Evolutionary conservation across 257 asterid genomes (phyloP).

Genomic region (Dorcoceras hygrometricum): DNA sequence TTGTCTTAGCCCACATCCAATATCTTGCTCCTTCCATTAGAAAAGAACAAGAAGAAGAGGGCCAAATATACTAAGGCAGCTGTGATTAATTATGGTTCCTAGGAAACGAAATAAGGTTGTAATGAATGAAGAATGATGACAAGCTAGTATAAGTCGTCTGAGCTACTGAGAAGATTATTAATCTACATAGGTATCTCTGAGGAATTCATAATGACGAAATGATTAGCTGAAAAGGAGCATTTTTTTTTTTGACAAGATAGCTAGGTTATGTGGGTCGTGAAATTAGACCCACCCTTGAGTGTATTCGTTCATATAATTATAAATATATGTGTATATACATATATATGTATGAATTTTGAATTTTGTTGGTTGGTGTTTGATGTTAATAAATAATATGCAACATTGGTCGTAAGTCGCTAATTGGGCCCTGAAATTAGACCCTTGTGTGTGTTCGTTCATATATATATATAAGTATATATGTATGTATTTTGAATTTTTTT

Average conservation of each 20-base stretch:
- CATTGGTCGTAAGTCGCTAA: too few relatives aligned
- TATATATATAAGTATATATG: too few relatives aligned
- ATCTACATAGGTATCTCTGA: conserved; percentile 27
- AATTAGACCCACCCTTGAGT: conserved; percentile 31
- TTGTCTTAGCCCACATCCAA: conserved; percentile 67
- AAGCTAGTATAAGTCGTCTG: conserved; percentile 36
- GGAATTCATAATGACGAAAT: conserved; percentile 28
- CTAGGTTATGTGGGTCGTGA: conserved; percentile 46
- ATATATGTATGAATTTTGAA: too few relatives aligned
- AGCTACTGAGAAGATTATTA: conserved; percentile 27
- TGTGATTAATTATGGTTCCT: conserved; percentile 1
- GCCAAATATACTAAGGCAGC: conserved; percentile 4
- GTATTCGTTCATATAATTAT: too few relatives aligned
- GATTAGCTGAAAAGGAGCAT: conserved; percentile 31
- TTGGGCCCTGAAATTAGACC: too few relatives aligned
- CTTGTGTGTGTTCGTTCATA: too few relatives aligned
- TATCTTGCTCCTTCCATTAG: conserved; percentile 66
- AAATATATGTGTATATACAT: too few relatives aligned
- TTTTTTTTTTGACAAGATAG: conserved; percentile 29
- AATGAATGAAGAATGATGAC: conserved; percentile 19
- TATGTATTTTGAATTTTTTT: too few relatives aligned
- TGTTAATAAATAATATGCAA: too few relatives aligned
- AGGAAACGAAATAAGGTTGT: conserved; percentile 7
- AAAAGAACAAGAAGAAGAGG: conserved; percentile 1
- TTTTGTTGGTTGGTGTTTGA: too few relatives aligned